Evolutionary conservation across 1,284 basidiomycete species (phyloP), one percentile per base, ranked within the genome.

Genomic region (Abortiporus biennis): DNA sequence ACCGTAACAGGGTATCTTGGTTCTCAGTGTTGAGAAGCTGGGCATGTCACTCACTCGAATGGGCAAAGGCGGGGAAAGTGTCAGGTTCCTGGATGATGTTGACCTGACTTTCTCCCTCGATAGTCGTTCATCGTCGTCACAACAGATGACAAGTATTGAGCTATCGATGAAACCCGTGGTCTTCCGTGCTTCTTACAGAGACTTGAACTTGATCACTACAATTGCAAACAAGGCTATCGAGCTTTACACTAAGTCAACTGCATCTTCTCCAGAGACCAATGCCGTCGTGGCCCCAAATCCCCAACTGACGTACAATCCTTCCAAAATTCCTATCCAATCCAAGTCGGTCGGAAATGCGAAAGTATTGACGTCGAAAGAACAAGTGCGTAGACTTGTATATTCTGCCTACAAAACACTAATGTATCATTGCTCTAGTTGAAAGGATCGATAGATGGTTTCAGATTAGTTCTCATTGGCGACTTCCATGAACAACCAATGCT

Each of bases 11-110:
- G 84, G 84, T 15, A 80, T 95, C 25, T 58, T 94, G 50, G 90
- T 92, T 1, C 66, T 99, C 48, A 91, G 80, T 43, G 69, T 99
- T 30, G 81, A 78, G 45, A 78, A 78, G 41, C 72, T 98, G 8
- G 96, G 95, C 32, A 97, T 99, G 93, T 97, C 93, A 13, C 74
- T 99, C 33, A 82, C 85, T 48, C 75, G 76, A 20, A 99, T 99
- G 93, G 90, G 90, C 51, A 77, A 78, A 48, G 73, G 79, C 31
- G 72, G 81, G 2, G 95, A 99, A 49, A 83, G 79, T 32, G 85
- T 95, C 34, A 81, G 92, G 30, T 92, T 99, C 66, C 70, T 99
- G 51, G 96, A 99, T 62, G 90, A 98, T 49, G 73, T 98, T 38
- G 91, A 96, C 59, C 56, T 97, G 37, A 89, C 92, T 0, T 69